A percentile compares a stretch with the other conserved stretches of the same genome.
Evolutionary conservation across 129 eudicot species (phyloP).

Genomic region (Flaveria linearis): DNA sequence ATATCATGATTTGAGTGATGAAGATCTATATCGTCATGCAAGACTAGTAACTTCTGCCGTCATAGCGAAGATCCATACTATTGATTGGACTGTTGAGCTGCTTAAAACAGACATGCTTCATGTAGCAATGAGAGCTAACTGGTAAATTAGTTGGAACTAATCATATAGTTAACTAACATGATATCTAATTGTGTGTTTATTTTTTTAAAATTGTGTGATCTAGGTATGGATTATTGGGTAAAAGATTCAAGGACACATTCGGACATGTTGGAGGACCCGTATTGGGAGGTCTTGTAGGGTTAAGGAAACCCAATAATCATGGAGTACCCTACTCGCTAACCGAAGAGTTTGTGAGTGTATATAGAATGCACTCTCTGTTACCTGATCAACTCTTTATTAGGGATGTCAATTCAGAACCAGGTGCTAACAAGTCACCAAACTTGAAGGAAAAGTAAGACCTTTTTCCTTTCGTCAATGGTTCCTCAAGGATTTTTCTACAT

Average conservation of each 20-base stretch:
- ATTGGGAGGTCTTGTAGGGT: slow-evolving; percentile 58
- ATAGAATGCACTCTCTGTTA: slow-evolving; percentile 60
- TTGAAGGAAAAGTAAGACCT: slow-evolving; percentile 40
- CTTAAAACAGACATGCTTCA: slow-evolving; percentile 55
- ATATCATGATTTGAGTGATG: slow-evolving; percentile 47
- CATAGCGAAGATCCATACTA: slow-evolving; percentile 71
- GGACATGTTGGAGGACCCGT: slow-evolving; percentile 52
- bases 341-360: slow-evolving; percentile 63
- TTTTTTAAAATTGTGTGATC: not conserved
- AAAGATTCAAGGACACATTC: slow-evolving; percentile 54
- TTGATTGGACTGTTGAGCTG: slow-evolving; percentile 75
- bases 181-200: not conserved
- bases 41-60: slow-evolving; percentile 66
- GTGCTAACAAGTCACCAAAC: slow-evolving; percentile 57
- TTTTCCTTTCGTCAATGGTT: not conserved
- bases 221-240: slow-evolving; percentile 66
- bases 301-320: slow-evolving; percentile 51
- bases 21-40: slow-evolving; percentile 55
- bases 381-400: slow-evolving; percentile 58
- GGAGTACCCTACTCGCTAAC: slow-evolving; percentile 73
- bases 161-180: not conserved
- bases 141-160: slow-evolving; percentile 35
- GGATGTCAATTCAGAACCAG: slow-evolving; percentile 46
- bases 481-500: no score
- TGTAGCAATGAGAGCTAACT: slow-evolving; percentile 58